phyloP scores from a whole-genome alignment of 257 asterid genomes.

The Apocynum venetum region DNA sequence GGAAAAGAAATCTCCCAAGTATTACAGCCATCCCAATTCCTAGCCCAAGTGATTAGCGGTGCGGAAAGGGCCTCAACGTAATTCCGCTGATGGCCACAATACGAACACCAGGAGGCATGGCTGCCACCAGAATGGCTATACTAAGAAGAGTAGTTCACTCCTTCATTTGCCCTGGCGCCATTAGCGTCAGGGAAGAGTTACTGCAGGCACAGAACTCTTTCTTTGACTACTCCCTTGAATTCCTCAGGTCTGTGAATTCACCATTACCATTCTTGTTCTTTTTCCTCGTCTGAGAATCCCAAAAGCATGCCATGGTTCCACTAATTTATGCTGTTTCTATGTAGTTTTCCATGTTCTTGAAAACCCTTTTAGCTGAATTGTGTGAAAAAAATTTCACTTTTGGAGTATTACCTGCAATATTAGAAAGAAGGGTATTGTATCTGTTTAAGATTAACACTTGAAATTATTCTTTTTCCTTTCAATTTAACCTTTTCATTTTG shows the following conservation, averaged over 20 bases:
- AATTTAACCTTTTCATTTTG: background rate
- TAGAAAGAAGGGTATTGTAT: background rate
- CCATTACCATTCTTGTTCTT: background rate
- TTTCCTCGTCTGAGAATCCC: background rate
- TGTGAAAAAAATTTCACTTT: background rate
- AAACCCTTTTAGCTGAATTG: background rate
- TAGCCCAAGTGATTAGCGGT: too few species aligned
- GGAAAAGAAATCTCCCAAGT: too few species aligned
- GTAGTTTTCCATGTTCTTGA: background rate
- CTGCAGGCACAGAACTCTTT: constrained; percentile 23
- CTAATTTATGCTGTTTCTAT: constrained; percentile 1
- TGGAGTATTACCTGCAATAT: background rate
- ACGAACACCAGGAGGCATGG: constrained; percentile 42
- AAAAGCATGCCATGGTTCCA: background rate
- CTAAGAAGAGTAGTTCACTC: constrained; percentile 33
- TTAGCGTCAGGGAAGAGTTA: constrained; percentile 15
- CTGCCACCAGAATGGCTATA: constrained; percentile 38
- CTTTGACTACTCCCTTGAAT: constrained; percentile 35
- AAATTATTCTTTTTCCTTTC: background rate
- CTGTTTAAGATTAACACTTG: background rate
- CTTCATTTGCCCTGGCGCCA: constrained; percentile 21
- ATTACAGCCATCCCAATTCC: too few species aligned
- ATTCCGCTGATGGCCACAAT: constrained; percentile 26
- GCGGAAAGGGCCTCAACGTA: too few species aligned
- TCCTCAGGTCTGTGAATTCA: constrained; percentile 44